phyloP scores from a whole-genome alignment of 371 early-diverging fungal species.

The Mucor circinelloides region DNA sequence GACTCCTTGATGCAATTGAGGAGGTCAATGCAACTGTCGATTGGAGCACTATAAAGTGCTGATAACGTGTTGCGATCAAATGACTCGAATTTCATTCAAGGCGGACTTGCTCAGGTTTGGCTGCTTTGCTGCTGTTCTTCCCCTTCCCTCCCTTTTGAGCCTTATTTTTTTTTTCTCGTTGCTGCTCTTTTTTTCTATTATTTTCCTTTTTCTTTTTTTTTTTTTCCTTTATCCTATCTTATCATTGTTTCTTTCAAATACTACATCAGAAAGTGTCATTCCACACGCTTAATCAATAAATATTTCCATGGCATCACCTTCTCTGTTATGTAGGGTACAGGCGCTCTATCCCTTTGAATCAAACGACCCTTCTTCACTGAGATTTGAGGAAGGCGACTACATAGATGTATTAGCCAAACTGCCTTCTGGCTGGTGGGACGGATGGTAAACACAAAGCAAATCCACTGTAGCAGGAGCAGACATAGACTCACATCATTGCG shows the following conservation, averaged over 20 bases:
- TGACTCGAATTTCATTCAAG: background rate
- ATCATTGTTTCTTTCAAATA: background rate
- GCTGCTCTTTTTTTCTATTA: background rate
- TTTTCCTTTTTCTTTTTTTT: background rate
- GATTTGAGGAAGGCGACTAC: slow-evolving; percentile 77
- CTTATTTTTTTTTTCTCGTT: background rate
- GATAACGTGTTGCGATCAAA: background rate
- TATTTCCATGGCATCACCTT: slow-evolving; percentile 7
- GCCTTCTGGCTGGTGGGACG: slow-evolving; percentile 95
- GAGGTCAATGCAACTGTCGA: slow-evolving; percentile 27
- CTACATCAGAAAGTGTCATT: slow-evolving; percentile 1
- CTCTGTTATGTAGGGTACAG: slow-evolving; percentile 43
- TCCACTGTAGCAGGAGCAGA: too few relatives aligned
- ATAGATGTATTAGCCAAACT: slow-evolving; percentile 83
- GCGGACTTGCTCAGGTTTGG: background rate
- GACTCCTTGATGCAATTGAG: slow-evolving; percentile 63
- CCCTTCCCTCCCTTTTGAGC: background rate
- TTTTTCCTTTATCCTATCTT: slow-evolving; percentile 3
- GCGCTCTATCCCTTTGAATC: slow-evolving; percentile 86
- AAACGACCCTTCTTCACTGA: slow-evolving; percentile 63
- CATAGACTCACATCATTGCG: background rate
- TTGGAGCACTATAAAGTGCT: slow-evolving; percentile 20
- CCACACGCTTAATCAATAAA: background rate
- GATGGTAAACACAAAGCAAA: slow-evolving; percentile 39
- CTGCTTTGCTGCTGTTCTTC: background rate